phyloP scores from a whole-genome alignment of 257 asterid genomes.

The Forsythia suspensa region DNA sequence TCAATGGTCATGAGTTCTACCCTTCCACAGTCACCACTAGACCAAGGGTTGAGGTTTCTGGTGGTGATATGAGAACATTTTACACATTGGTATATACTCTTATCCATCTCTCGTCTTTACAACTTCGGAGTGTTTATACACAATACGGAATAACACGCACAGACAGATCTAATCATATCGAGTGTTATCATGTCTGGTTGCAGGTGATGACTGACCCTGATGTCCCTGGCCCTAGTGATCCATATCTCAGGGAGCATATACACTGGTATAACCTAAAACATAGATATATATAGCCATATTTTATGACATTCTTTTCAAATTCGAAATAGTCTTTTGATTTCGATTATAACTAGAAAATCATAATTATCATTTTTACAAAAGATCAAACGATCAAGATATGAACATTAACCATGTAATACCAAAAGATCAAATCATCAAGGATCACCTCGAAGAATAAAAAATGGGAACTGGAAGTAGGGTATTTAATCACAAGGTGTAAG shows the following conservation, averaged over 20 bases:
- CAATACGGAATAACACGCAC: background rate
- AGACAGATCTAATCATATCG: background rate
- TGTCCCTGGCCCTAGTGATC: slow-evolving; percentile 93
- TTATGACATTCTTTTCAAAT: too few relatives aligned
- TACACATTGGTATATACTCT: slow-evolving; percentile 58
- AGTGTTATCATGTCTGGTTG: slow-evolving; percentile 2
- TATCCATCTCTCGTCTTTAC: background rate
- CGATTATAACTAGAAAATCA: too few relatives aligned
- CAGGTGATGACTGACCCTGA: slow-evolving; percentile 91
- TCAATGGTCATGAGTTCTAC: slow-evolving; percentile 70
- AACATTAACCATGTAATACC: background rate
- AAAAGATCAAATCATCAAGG: background rate
- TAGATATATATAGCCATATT: background rate
- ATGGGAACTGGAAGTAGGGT: background rate
- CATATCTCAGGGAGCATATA: slow-evolving; percentile 77
- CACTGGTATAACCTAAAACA: slow-evolving; percentile 54
- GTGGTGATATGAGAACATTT: slow-evolving; percentile 69
- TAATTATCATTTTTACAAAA: too few relatives aligned
- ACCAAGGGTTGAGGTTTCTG: slow-evolving; percentile 64
- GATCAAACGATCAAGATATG: background rate
- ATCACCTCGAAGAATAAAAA: background rate
- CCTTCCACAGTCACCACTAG: slow-evolving; percentile 56
- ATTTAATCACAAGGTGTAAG: background rate
- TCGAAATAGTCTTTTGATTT: too few relatives aligned
- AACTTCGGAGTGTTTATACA: background rate